Conservation (phyloP, 345 rosid species). For the Garcia nutans region DNA sequence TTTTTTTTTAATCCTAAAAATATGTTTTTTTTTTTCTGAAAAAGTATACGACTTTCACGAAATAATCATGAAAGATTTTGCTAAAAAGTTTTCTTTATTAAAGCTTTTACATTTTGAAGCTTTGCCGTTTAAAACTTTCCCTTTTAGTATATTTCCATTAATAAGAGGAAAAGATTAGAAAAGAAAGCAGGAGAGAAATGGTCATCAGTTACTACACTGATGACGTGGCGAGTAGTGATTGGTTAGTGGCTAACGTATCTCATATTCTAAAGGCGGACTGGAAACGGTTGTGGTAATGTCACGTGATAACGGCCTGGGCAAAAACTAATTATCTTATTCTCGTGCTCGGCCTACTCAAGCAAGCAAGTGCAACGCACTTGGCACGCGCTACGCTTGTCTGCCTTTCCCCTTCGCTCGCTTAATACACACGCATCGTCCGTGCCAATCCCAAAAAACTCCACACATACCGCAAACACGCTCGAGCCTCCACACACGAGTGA, state of each 20-base stretch:
- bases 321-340: conserved; percentile 20
- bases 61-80: background rate
- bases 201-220: background rate
- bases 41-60: background rate
- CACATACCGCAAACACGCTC: conserved; percentile 57
- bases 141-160: no score
- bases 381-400: conserved; percentile 47
- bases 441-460: conserved; percentile 50
- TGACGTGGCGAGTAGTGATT: background rate
- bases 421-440: conserved; percentile 74
- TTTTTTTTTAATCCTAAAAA: no score
- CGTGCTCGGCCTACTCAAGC: conserved; percentile 22
- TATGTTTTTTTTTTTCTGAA: no score
- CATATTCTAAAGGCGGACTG: no score
- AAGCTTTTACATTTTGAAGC: no score
- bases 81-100: background rate
- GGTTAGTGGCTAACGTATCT: background rate
- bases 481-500: conserved; percentile 65
- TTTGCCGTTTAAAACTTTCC: no score
- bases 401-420: conserved; percentile 26
- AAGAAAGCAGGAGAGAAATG: no score
- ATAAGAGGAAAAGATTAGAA: no score
- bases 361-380: background rate
- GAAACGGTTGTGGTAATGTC: conserved; percentile 11
- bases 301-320: conserved; percentile 25